phyloP scores from a whole-genome alignment of 192 early-diverging fungal species.

The Podochytrium sp. region DNA sequence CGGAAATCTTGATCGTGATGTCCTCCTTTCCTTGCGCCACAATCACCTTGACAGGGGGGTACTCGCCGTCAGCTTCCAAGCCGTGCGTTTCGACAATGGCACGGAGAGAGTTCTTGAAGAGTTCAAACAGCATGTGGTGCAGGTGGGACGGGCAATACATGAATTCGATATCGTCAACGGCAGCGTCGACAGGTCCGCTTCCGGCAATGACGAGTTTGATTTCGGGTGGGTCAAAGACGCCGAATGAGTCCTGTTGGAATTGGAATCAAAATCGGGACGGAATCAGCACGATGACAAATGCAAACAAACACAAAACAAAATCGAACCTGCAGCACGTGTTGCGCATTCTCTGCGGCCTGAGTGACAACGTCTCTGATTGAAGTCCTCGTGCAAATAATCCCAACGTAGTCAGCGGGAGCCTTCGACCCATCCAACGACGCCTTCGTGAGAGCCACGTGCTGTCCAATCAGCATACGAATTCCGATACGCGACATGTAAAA shows the following conservation, averaged over 20 bases:
- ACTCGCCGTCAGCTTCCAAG: slow-evolving; percentile 74
- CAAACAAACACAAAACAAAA: neutral
- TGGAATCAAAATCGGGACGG: neutral
- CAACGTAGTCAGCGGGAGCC: slow-evolving; percentile 72
- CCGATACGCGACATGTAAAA: slow-evolving; percentile 98
- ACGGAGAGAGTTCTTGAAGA: slow-evolving; percentile 94
- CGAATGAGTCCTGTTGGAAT: slow-evolving; percentile 82
- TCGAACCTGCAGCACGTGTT: slow-evolving; percentile 64
- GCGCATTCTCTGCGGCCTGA: slow-evolving; percentile 90
- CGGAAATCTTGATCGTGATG: slow-evolving; percentile 95
- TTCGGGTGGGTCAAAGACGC: slow-evolving; percentile 69
- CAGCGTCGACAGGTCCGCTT: slow-evolving; percentile 11
- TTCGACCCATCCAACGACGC: slow-evolving; percentile 29
- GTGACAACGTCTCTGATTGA: slow-evolving; percentile 78
- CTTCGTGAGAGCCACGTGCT: slow-evolving; percentile 47
- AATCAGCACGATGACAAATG: neutral
- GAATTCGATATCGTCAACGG: slow-evolving; percentile 74
- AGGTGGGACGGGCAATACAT: slow-evolving; percentile 96
- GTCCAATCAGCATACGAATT: slow-evolving; percentile 96
- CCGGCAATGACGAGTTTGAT: slow-evolving; percentile 58
- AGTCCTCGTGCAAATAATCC: slow-evolving; percentile 92
- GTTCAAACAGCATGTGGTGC: slow-evolving; percentile 97
- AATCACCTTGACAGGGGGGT: slow-evolving; percentile 93
- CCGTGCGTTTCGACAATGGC: slow-evolving; percentile 93
- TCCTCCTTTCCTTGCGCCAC: slow-evolving; percentile 76